A percentile compares a stretch with the other conserved stretches of the same genome.
Conservation (phyloP, 148 eudicot species). For the Dysphania ambrosioides region DNA sequence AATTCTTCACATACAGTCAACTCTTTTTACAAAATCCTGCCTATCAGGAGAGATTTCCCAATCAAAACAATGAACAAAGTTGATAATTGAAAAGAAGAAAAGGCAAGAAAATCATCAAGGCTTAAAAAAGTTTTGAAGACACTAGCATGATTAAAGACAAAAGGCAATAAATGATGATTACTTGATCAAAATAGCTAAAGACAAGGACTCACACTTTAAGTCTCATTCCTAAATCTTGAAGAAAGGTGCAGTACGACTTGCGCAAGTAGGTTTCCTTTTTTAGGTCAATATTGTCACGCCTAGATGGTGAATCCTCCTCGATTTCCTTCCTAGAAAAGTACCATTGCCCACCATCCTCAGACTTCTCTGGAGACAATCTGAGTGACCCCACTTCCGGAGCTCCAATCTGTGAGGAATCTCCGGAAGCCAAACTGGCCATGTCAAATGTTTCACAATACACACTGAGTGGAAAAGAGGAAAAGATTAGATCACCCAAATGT, state of each 20-base stretch:
- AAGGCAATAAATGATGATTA: conserved; percentile 1
- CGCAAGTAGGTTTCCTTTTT: conserved; percentile 80
- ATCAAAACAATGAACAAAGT: background rate
- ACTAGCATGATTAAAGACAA: conserved; percentile 3
- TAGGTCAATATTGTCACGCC: conserved; percentile 69
- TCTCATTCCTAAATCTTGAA: conserved; percentile 92
- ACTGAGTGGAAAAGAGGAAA: background rate
- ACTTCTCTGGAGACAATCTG: conserved; percentile 41
- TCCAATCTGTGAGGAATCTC: conserved; percentile 53
- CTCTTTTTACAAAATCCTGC: background rate
- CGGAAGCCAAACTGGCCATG: conserved; percentile 48
- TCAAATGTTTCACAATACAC: conserved; percentile 9
- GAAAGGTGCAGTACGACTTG: conserved; percentile 83
- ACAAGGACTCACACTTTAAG: conserved; percentile 87
- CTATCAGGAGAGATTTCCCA: background rate
- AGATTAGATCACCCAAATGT: background rate
- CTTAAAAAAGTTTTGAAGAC: background rate
- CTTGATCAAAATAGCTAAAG: conserved; percentile 10
- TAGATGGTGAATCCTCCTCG: conserved; percentile 81
- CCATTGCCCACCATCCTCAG: conserved; percentile 77
- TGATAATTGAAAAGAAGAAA: background rate
- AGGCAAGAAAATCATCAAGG: background rate
- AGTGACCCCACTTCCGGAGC: conserved; percentile 38
- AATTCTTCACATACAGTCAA: background rate
- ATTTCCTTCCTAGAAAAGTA: conserved; percentile 80